A percentile compares a stretch with the other conserved stretches of the same genome.
These are phyloP conservation scores for Boletus reticuloceps DNA, from an alignment of 768 basidiomycete genomes.

Conservation along the genomic window DNA sequence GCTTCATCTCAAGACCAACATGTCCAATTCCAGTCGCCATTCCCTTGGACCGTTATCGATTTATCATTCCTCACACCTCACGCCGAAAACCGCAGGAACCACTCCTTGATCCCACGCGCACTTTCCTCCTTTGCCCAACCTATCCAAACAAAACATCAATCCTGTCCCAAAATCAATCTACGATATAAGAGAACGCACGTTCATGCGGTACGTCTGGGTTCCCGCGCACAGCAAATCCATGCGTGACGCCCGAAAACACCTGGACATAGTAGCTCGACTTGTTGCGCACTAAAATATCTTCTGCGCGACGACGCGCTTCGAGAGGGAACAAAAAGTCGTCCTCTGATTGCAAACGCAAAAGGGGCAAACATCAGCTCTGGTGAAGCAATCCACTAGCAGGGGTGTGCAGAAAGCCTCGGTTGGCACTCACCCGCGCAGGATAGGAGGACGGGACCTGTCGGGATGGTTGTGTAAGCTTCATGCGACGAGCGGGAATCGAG, in stretches of 20 bases:
- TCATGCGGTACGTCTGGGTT: slow-evolving; percentile 14
- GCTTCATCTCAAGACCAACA: too few relatives aligned
- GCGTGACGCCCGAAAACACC: slow-evolving; percentile 45
- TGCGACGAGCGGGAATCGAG: not conserved
- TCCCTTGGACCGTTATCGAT: too few relatives aligned
- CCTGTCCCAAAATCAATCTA: not conserved
- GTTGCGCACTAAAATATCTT: slow-evolving; percentile 48
- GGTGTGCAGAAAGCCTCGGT: not conserved
- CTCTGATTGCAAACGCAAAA: slow-evolving; percentile 33
- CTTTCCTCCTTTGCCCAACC: slow-evolving; percentile 62
- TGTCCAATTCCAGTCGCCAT: too few relatives aligned
- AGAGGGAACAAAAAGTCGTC: slow-evolving; percentile 49
- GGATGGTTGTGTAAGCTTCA: not conserved
- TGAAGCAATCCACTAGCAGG: too few relatives aligned
- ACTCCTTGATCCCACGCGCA: slow-evolving; percentile 43
- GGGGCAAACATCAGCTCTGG: too few relatives aligned
- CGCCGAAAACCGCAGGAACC: slow-evolving; percentile 44
- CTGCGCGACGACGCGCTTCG: slow-evolving; percentile 49
- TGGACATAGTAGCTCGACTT: slow-evolving; percentile 54
- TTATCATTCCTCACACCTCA: not conserved
- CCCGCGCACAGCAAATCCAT: slow-evolving; percentile 22
- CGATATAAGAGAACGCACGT: slow-evolving; percentile 9
- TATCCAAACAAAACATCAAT: slow-evolving; percentile 15
- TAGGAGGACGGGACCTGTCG: slow-evolving; percentile 17
- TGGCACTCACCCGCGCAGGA: slow-evolving; percentile 21